These are phyloP conservation scores for Penicillium sp. DNA, from an alignment of 2,329 filamentous ascomycete genomes.

Conservation along the genomic window DNA sequence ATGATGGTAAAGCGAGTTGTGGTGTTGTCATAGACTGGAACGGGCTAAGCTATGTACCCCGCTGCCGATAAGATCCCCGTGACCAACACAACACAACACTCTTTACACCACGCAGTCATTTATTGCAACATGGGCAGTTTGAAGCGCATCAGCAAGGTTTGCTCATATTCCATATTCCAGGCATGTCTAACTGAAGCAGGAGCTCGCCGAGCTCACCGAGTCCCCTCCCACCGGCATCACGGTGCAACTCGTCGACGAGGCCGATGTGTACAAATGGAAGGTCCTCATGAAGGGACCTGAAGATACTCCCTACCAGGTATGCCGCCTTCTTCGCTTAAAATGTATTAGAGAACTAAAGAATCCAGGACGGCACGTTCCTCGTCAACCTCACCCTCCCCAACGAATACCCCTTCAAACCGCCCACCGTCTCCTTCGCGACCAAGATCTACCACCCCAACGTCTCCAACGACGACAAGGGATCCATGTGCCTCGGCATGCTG, in stretches of 20 bases:
- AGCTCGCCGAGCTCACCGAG: slow-evolving; percentile 55
- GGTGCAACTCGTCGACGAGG: slow-evolving; percentile 57
- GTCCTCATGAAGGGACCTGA: slow-evolving; percentile 63
- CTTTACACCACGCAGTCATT: neutral
- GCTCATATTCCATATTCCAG: neutral
- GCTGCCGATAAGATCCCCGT: too few relatives aligned
- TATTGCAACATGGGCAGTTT: slow-evolving; percentile 35
- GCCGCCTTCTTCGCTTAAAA: slow-evolving; percentile 20
- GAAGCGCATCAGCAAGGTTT: slow-evolving; percentile 47
- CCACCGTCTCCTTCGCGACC: slow-evolving; percentile 72
- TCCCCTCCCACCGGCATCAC: slow-evolving; percentile 55
- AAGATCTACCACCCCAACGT: slow-evolving; percentile 97
- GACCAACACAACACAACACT: too few relatives aligned
- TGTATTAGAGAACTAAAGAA: neutral
- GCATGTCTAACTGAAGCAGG: slow-evolving; percentile 39
- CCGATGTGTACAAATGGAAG: slow-evolving; percentile 65
- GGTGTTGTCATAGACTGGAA: neutral
- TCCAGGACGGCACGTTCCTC: slow-evolving; percentile 70
- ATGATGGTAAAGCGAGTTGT: too few relatives aligned
- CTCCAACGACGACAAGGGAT: slow-evolving; percentile 78
- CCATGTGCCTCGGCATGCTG: slow-evolving; percentile 80
- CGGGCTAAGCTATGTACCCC: neutral
- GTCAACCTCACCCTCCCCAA: slow-evolving; percentile 68
- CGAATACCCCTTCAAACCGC: slow-evolving; percentile 89
- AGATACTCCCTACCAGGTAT: slow-evolving; percentile 61